These are phyloP conservation scores for Penicillium decumbens DNA, from an alignment of 2,329 filamentous ascomycete species.

Conservation along the genomic window DNA sequence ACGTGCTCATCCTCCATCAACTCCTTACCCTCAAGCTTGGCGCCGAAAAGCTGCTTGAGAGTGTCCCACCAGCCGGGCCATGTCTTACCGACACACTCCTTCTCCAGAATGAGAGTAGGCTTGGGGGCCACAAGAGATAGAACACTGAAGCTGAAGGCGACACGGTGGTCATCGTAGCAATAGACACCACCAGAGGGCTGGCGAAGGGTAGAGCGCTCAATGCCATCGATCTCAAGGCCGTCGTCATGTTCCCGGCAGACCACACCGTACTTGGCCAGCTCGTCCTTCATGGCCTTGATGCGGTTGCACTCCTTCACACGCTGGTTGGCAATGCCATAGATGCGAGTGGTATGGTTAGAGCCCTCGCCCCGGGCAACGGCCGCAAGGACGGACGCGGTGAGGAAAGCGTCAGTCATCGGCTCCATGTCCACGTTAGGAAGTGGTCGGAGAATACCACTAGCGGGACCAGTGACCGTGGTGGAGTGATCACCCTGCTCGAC, in stretches of 20 bases:
- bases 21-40: slow-evolving; percentile 71
- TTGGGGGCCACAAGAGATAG: slow-evolving; percentile 67
- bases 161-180: slow-evolving; percentile 96
- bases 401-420: slow-evolving; percentile 97
- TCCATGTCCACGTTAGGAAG: slow-evolving; percentile 92
- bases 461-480: slow-evolving; percentile 90
- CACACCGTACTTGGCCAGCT: slow-evolving; percentile 91
- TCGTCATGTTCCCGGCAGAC: slow-evolving; percentile 83
- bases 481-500: slow-evolving; percentile 80
- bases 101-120: slow-evolving; percentile 74
- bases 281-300: slow-evolving; percentile 89
- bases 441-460: slow-evolving; percentile 65
- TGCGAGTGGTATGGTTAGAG: slow-evolving; percentile 63
- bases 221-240: slow-evolving; percentile 68
- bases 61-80: slow-evolving; percentile 99
- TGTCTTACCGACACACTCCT: slow-evolving; percentile 92
- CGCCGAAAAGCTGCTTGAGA: slow-evolving; percentile 71
- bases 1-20: slow-evolving; percentile 37
- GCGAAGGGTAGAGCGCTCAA: slow-evolving; percentile 48
- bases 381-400: slow-evolving; percentile 88
- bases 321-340: slow-evolving; percentile 94
- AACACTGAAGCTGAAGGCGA: slow-evolving; percentile 98
- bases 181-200: slow-evolving; percentile 65
- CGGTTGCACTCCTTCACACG: slow-evolving; percentile 97
- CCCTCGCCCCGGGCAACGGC: slow-evolving; percentile 74